phyloP scores from a whole-genome alignment of 176 grass and related monocot species.

The Sorghum bicolor region Sorghum_bicolor_NCBIv3 NC_012878.2:50971501-50972000 shows the following conservation, averaged over 20 bases:
- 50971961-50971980: background rate
- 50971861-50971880: background rate
- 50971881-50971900: background rate
- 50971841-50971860: background rate
- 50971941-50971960: background rate
- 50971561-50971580: too few species aligned
- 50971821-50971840: too few species aligned
- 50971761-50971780: too few species aligned
- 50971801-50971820: background rate
- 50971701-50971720: too few species aligned
- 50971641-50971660: background rate
- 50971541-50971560: too few species aligned
- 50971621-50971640: too few species aligned
- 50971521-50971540: too few species aligned
- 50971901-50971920: constrained; percentile 21
- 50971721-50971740: background rate
- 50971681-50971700: background rate
- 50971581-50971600: too few species aligned
- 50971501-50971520: background rate
- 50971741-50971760: too few species aligned
- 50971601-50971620: too few species aligned
- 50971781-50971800: too few species aligned
- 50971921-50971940: background rate
- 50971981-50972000: background rate
- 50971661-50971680: background rate